phyloP scores from a whole-genome alignment of 768 basidiomycete genomes.

The Mrakia frigida region DNA sequence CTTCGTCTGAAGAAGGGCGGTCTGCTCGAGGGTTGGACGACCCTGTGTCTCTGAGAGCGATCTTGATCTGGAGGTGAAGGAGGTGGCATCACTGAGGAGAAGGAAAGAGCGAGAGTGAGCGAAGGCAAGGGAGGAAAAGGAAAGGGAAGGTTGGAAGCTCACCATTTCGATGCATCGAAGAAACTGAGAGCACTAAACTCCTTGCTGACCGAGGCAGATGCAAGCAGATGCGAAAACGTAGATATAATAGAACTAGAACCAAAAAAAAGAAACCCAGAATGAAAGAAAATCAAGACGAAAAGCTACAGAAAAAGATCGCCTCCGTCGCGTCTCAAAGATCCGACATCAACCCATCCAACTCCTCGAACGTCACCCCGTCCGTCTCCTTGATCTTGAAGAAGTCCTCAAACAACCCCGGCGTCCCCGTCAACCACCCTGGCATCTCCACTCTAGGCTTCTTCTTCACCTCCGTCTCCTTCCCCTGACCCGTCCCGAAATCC shows the following conservation, averaged over 20 bases:
- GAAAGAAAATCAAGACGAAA: background rate
- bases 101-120: too few species aligned
- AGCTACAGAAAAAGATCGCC: background rate
- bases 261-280: background rate
- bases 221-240: too few species aligned
- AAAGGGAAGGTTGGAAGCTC: too few species aligned
- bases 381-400: background rate
- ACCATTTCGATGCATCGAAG: too few species aligned
- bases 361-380: slow-evolving; percentile 1
- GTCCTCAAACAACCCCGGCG: background rate
- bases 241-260: background rate
- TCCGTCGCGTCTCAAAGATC: background rate
- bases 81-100: too few species aligned
- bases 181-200: too few species aligned
- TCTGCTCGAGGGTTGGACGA: too few species aligned
- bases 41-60: too few species aligned
- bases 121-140: too few species aligned
- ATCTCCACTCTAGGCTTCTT: background rate
- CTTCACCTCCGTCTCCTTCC: slow-evolving; percentile 14
- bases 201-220: too few species aligned
- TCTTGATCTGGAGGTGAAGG: too few species aligned
- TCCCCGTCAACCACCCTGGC: slow-evolving; percentile 17
- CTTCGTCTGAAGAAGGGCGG: too few species aligned
- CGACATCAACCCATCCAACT: slow-evolving; percentile 15
- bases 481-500: slow-evolving; percentile 6